These are phyloP conservation scores for Fragilariopsis cylindrus DNA, from an alignment of 108 stramenopile genomes.

Conservation along the genomic window DNA sequence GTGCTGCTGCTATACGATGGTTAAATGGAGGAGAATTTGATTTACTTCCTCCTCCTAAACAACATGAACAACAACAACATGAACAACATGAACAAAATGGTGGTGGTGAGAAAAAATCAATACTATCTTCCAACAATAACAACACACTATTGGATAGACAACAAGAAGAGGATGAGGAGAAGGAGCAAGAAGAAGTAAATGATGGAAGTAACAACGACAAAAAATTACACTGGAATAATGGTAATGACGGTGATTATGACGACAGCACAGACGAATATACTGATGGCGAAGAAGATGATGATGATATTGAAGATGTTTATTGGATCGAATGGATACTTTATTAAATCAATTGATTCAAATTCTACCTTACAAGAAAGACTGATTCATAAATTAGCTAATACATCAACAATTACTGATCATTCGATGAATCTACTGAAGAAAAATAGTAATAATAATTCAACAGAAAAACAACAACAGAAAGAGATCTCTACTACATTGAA, in stretches of 20 bases:
- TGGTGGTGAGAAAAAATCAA: too few relatives aligned
- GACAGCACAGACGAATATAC: slow-evolving; percentile 13
- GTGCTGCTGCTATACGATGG: slow-evolving; percentile 79
- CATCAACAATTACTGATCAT: slow-evolving; percentile 38
- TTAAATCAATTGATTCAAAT: slow-evolving; percentile 27
- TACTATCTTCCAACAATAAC: not conserved
- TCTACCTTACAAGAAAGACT: slow-evolving; percentile 34
- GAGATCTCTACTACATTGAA: not conserved
- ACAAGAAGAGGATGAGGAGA: slow-evolving; percentile 8
- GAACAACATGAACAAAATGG: not conserved
- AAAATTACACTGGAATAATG: slow-evolving; percentile 8
- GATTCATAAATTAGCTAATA: slow-evolving; percentile 32
- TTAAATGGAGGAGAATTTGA: slow-evolving; percentile 85
- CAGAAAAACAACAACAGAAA: not conserved
- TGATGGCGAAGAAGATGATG: slow-evolving; percentile 14
- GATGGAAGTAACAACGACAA: slow-evolving; percentile 26
- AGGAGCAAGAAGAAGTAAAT: not conserved
- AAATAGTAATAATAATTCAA: not conserved
- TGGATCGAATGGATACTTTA: slow-evolving; percentile 26
- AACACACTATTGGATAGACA: not conserved
- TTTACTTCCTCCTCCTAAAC: slow-evolving; percentile 61
- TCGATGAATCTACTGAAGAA: slow-evolving; percentile 41
- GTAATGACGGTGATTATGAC: not conserved
- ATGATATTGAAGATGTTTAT: slow-evolving; percentile 5
- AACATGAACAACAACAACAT: not conserved